Base-by-base conservation (phyloP, 2,329 filamentous ascomycete species). In the Botrytis deweyae region DNA sequence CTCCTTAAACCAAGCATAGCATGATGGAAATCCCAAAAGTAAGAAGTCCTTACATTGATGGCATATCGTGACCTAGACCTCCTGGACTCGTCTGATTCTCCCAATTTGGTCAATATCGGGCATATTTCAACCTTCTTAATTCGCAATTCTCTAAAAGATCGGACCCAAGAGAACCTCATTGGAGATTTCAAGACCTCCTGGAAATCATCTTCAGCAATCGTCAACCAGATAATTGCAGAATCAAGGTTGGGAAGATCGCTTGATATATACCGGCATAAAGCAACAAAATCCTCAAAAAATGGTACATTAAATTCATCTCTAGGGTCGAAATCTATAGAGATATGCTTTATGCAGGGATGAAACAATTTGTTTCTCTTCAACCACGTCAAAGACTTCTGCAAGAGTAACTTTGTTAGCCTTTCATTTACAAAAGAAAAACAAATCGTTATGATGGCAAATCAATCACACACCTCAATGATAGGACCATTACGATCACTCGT, bases 11-110 rank as follows among this genome's bases (percentile, higher is more conserved):
- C 29, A 38, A 55, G 49, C 33, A 33, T 36, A 16, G 5, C 42
- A 20, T 22, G n/a, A 14, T 46, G 40, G 0, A 2, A 6, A 20
- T 52, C 14, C n/a, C 2, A 36, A n/a, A 49, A 52, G 4, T n/a
- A 49, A 36, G 0, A 2, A 33, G 0, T 0, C 5, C 64, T 67
- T 5, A 0, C 7, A 1, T 6, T 3, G 2, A 40, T 40, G 22
- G 4, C 2, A 14, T 9, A 2, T 16, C 14, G 10, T 6, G 12
- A 40, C 22, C 59, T n/a, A 1, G 3, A 0, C 22, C 1, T 14
- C 20, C 59, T 40, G 14, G 59, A 3, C 10, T 1, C 12, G 2
- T 7, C 36, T 38, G 12, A n/a, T 62, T 25, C 5, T 4, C 25
- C 36, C 1, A 4, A 16, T 8, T 40, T 40, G 10, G 12, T 62